A percentile compares a stretch with the other conserved stretches of the same genome.
Evolutionary conservation across 331 rosid genomes (phyloP).

Genomic region (Telfairia occidentalis): DNA sequence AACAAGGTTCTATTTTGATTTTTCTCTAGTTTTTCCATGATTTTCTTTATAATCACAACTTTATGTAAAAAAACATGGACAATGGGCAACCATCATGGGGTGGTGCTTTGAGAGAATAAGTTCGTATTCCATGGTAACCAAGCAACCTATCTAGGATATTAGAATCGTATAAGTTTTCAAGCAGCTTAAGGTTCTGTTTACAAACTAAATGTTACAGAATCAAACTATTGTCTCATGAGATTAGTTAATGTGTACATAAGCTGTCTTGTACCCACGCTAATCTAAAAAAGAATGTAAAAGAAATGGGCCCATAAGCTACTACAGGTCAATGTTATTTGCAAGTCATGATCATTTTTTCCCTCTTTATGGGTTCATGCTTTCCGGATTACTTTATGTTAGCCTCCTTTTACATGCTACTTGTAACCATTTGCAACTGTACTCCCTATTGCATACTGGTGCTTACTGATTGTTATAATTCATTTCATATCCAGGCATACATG

Average conservation of each 20-base stretch:
- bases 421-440: background rate
- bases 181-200: too few relatives aligned
- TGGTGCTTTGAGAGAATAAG: background rate
- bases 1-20: background rate
- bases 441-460: background rate
- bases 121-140: background rate
- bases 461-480: slow-evolving; percentile 9
- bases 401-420: background rate
- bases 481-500: slow-evolving; percentile 53
- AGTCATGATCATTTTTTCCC: background rate
- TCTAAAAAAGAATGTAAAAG: background rate
- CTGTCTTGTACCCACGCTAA: background rate
- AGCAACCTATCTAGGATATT: background rate
- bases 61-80: background rate
- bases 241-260: background rate
- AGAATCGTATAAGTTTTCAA: background rate
- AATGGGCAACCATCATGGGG: background rate
- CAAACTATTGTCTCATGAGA: background rate
- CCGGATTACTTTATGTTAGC: background rate
- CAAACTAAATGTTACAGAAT: background rate
- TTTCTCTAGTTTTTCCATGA: background rate
- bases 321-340: background rate
- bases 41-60: background rate
- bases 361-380: background rate
- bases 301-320: background rate